These are phyloP conservation scores for Trichoderma aggressivum DNA, from an alignment of 2,329 filamentous ascomycete species.

Conservation along the genomic window DNA sequence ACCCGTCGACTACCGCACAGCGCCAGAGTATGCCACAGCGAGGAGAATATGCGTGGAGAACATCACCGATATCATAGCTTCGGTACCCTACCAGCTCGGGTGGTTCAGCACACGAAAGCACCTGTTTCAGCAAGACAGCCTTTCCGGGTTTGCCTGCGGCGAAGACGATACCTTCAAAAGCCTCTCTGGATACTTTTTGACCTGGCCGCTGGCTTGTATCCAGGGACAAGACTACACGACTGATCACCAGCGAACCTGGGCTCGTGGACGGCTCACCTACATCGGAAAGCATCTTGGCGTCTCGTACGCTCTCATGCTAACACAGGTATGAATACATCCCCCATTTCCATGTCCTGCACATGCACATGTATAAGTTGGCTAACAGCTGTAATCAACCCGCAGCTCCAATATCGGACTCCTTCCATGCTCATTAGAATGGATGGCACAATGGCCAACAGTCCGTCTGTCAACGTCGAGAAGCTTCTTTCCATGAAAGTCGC, in stretches of 20 bases:
- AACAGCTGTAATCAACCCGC: neutral
- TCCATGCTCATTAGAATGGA: conserved; percentile 60
- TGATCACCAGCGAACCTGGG: conserved; percentile 56
- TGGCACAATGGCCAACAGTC: conserved; percentile 41
- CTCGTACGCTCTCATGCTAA: conserved; percentile 54
- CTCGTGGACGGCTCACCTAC: conserved; percentile 50
- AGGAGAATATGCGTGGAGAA: conserved; percentile 49
- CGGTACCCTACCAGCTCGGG: conserved; percentile 59
- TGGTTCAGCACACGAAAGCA: conserved; percentile 51
- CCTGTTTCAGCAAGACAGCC: conserved; percentile 37
- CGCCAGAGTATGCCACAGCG: conserved; percentile 57
- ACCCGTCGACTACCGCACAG: conserved; percentile 60
- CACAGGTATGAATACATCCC: conserved; percentile 43
- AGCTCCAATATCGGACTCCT: conserved; percentile 58
- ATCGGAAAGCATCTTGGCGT: conserved; percentile 57
- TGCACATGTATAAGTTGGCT: neutral
- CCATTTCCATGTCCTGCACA: neutral
- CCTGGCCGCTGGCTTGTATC: conserved; percentile 56
- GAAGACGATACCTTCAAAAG: conserved; percentile 50
- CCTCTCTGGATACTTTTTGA: conserved; percentile 56
- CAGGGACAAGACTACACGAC: conserved; percentile 57
- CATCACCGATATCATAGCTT: conserved; percentile 58
- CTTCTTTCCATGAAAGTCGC: conserved; percentile 39
- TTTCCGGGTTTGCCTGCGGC: conserved; percentile 48
- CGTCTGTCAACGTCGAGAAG: conserved; percentile 43